These are phyloP conservation scores for Pugionium dolabratum DNA, from an alignment of 345 rosid genomes.

Conservation along the genomic window DNA sequence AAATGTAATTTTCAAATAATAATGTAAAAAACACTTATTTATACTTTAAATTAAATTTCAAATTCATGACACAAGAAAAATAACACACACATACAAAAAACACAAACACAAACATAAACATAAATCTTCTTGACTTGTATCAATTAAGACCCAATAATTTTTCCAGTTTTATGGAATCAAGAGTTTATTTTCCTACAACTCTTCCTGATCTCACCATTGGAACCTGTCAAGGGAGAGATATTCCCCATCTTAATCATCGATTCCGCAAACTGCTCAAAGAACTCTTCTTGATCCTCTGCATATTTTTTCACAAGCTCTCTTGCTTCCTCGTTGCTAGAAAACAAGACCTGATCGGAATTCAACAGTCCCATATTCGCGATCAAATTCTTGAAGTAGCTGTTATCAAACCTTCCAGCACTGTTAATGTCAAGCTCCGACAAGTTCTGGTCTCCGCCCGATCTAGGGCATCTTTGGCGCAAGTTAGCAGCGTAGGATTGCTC, in stretches of 20 bases:
- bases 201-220: conserved; percentile 73
- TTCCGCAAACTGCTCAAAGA: conserved; percentile 73
- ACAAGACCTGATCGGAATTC: conserved; percentile 77
- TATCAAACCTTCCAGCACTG: conserved; percentile 70
- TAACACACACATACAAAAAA: too few species aligned
- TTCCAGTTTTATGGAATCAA: conserved; percentile 11
- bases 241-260: conserved; percentile 76
- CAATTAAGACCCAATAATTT: too few species aligned
- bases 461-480: conserved; percentile 53
- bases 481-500: conserved; percentile 57
- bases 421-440: conserved; percentile 64
- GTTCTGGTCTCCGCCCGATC: conserved; percentile 66
- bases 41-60: too few species aligned
- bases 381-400: conserved; percentile 78
- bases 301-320: conserved; percentile 67
- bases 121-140: too few species aligned
- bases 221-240: conserved; percentile 65
- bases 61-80: too few species aligned
- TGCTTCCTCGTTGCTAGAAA: conserved; percentile 57
- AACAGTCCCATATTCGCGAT: conserved; percentile 69
- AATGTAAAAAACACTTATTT: too few species aligned
- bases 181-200: conserved; percentile 70
- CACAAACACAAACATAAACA: too few species aligned
- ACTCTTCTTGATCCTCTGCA: conserved; percentile 60
- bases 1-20: too few species aligned